phyloP scores from a whole-genome alignment of 768 basidiomycete species.

The Kwoniella pini region DNA sequence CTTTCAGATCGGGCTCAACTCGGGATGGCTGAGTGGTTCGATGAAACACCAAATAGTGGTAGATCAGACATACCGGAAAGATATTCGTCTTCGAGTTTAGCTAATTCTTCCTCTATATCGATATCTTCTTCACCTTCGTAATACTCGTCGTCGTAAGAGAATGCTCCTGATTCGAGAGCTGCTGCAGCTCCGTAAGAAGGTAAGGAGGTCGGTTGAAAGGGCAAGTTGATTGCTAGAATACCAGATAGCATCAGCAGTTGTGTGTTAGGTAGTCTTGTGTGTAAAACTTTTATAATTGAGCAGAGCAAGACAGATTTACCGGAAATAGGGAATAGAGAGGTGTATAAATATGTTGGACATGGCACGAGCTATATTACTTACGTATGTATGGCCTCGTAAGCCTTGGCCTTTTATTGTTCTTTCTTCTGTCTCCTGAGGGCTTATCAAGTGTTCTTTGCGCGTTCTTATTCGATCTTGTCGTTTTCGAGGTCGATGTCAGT shows the following conservation, averaged over 20 bases:
- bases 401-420: neutral
- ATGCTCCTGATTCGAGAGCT: conserved; percentile 29
- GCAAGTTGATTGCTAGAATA: neutral
- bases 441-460: neutral
- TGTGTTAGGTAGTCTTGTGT: neutral
- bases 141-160: conserved; percentile 37
- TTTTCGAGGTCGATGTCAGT: conserved; percentile 4
- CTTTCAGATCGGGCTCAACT: too few relatives aligned
- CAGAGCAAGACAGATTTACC: too few relatives aligned
- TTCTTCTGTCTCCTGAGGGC: neutral
- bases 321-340: too few relatives aligned
- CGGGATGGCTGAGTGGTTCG: too few relatives aligned
- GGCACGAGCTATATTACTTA: neutral
- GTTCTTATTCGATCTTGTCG: neutral
- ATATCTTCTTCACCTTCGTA: conserved; percentile 41
- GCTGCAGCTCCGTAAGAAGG: conserved; percentile 29
- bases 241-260: neutral
- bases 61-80: conserved; percentile 1
- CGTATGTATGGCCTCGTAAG: neutral
- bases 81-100: conserved; percentile 27
- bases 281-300: too few relatives aligned
- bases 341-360: neutral
- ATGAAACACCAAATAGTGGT: too few relatives aligned
- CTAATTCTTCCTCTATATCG: conserved; percentile 39
- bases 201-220: conserved; percentile 2